phyloP scores from a whole-genome alignment of 352 stramenopile species.

The Pythium rhizo-oryzae region DNA sequence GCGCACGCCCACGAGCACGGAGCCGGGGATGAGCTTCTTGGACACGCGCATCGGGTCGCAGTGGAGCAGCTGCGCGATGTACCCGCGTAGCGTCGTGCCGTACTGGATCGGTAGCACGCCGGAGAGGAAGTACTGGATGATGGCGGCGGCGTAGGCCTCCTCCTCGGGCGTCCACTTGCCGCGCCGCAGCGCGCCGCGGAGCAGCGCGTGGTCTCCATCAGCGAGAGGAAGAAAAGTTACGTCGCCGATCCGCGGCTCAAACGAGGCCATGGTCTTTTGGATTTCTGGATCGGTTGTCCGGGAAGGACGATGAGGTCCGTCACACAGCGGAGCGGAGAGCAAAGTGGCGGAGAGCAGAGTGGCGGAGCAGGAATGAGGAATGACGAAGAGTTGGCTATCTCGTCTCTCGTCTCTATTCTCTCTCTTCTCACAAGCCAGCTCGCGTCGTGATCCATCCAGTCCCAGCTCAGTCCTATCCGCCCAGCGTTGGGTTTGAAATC shows the following conservation, averaged over 20 bases:
- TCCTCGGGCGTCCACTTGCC: conserved; percentile 77
- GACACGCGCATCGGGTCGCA: conserved; percentile 82
- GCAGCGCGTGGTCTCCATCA: not conserved
- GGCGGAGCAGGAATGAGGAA: not conserved
- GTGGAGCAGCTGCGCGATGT: conserved; percentile 68
- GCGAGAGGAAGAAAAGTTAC: not conserved
- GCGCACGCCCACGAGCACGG: conserved; percentile 62
- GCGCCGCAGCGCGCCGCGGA: conserved; percentile 43
- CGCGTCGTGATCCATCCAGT: not conserved
- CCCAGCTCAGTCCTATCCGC: not conserved
- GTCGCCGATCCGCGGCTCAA: too few relatives aligned
- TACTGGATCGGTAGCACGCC: conserved; percentile 70
- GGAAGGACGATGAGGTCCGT: too few relatives aligned
- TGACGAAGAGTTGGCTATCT: not conserved
- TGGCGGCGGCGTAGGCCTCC: conserved; percentile 64
- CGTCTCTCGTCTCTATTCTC: not conserved
- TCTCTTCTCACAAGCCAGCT: not conserved
- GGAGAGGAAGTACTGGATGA: conserved; percentile 72
- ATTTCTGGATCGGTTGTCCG: too few relatives aligned
- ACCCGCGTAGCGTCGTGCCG: conserved; percentile 72
- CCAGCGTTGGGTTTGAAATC: not conserved
- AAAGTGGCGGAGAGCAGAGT: not conserved
- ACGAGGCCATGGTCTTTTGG: not conserved
- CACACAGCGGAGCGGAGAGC: too few relatives aligned
- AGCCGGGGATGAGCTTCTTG: conserved; percentile 73